These are phyloP conservation scores for Drechslerella stenobrocha DNA, from an alignment of 2,329 filamentous ascomycete genomes.

Conservation along the genomic window DNA sequence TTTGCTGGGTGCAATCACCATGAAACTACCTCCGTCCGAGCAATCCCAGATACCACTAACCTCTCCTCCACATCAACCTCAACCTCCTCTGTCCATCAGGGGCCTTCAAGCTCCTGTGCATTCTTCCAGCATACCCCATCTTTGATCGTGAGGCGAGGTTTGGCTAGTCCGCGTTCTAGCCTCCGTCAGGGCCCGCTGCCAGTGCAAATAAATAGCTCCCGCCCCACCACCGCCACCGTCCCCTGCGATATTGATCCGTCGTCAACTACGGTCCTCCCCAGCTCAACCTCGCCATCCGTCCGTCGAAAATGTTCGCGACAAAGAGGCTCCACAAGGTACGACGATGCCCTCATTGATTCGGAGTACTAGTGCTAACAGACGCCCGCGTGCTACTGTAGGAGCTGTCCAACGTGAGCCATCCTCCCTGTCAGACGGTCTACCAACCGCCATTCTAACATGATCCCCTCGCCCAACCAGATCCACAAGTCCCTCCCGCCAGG, in stretches of 20 bases:
- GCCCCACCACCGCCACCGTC: constrained; percentile 1
- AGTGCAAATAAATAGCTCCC: constrained; percentile 5
- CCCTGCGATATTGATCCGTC: no score
- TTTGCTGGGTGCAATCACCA: constrained; percentile 4
- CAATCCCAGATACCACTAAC: neutral
- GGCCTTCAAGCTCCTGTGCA: no score
- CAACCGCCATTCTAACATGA: neutral
- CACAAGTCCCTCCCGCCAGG: constrained; percentile 65
- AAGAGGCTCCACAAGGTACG: constrained; percentile 57
- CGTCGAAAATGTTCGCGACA: constrained; percentile 50
- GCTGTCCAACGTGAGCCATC: constrained; percentile 60
- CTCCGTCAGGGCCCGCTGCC: neutral
- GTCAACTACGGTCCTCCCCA: neutral
- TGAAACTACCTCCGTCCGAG: constrained; percentile 13
- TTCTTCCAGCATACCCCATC: no score
- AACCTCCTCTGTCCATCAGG: no score
- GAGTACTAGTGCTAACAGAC: constrained; percentile 51
- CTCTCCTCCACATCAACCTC: no score
- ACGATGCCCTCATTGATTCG: no score
- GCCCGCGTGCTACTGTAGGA: constrained; percentile 56
- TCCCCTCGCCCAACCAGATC: constrained; percentile 58
- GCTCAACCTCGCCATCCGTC: constrained; percentile 18
- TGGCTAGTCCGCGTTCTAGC: neutral
- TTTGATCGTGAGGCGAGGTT: neutral
- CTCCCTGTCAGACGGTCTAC: neutral